phyloP scores from a whole-genome alignment of 495 filamentous ascomycete species.

The Aspergillus asperescens region DNA sequence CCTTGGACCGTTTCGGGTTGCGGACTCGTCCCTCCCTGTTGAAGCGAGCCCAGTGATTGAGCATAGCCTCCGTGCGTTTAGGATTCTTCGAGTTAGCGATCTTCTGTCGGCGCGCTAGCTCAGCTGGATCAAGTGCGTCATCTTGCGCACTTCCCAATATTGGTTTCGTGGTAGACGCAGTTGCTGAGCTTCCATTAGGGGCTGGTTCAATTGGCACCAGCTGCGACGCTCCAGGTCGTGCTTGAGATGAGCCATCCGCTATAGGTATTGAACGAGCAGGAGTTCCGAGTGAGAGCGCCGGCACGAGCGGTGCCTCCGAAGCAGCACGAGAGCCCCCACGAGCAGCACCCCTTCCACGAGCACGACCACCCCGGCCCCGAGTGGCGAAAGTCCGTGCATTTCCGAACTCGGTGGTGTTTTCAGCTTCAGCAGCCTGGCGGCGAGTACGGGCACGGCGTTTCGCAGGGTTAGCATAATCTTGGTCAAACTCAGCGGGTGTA shows the following conservation, averaged over 20 bases:
- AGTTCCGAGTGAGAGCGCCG: background rate
- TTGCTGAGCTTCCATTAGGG: conserved; percentile 9
- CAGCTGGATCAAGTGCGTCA: conserved; percentile 28
- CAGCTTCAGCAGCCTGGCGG: conserved; percentile 24
- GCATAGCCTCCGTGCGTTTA: conserved; percentile 45
- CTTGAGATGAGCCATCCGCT: conserved; percentile 8
- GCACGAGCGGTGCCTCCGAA: conserved; percentile 21
- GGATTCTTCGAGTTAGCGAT: conserved; percentile 47
- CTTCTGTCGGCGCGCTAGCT: conserved; percentile 33
- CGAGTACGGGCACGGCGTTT: conserved; percentile 37
- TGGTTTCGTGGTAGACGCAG: conserved; percentile 4
- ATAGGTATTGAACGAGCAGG: conserved; percentile 1
- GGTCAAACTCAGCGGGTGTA: conserved; percentile 28
- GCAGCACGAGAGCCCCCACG: conserved; percentile 23
- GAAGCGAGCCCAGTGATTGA: conserved; percentile 46
- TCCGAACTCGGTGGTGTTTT: conserved; percentile 9
- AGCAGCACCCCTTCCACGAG: conserved; percentile 47
- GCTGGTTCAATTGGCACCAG: conserved; percentile 24
- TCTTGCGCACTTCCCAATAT: conserved; percentile 5
- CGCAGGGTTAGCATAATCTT: conserved; percentile 19
- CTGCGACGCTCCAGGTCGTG: conserved; percentile 14
- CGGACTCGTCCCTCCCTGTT: conserved; percentile 40
- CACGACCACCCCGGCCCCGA: conserved; percentile 45
- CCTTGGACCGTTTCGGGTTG: conserved; percentile 46
- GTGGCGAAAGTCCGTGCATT: conserved; percentile 27